These are phyloP conservation scores for Leishmania tarentolae DNA, from an alignment of 208 protist species.

Conservation along the genomic window DNA sequence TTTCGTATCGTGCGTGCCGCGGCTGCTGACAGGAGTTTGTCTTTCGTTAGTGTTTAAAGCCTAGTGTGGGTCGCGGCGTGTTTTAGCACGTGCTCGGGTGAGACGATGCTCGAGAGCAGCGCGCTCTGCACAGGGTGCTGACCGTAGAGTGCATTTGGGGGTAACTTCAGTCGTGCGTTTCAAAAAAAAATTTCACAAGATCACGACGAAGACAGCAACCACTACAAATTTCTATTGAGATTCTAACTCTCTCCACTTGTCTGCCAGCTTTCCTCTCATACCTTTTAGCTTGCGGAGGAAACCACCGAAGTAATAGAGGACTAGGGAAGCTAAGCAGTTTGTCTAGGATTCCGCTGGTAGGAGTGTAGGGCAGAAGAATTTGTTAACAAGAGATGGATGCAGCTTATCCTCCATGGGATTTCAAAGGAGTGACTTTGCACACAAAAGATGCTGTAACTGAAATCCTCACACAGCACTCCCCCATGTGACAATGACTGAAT, in stretches of 20 bases:
- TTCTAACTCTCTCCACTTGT: too few species aligned
- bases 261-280: too few species aligned
- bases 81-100: not conserved
- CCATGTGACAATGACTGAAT: not conserved
- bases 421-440: not conserved
- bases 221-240: too few species aligned
- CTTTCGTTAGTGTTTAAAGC: not conserved
- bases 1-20: not conserved
- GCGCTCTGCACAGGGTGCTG: not conserved
- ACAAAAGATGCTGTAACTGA: too few species aligned
- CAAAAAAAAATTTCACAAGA: not conserved
- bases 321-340: not conserved
- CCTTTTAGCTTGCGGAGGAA: too few species aligned
- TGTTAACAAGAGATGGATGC: not conserved
- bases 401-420: not conserved
- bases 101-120: not conserved
- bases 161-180: not conserved
- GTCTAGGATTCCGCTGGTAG: not conserved
- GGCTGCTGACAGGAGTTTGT: not conserved
- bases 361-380: not conserved
- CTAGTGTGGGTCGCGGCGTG: not conserved
- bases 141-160: not conserved
- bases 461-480: not conserved
- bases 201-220: too few species aligned
- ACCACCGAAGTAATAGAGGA: too few species aligned